Base-by-base conservation (phyloP, 2,329 filamentous ascomycete species). In the Trichoderma atrobrunneum region DNA sequence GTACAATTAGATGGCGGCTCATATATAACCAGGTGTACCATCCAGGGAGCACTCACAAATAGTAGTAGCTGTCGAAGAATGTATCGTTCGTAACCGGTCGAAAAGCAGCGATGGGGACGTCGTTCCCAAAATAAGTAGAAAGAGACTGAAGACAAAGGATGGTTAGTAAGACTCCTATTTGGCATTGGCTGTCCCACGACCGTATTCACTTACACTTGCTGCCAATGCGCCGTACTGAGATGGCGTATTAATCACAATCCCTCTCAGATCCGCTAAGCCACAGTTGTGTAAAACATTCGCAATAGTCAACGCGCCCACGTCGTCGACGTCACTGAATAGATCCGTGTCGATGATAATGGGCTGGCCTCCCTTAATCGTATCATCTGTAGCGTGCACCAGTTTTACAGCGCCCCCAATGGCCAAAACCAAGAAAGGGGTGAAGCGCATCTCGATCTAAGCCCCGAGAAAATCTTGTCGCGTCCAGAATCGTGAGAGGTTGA, bases 61-160 rank as follows among this genome's bases (percentile, higher is more conserved):
- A 69, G 36, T 12, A 60, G n/a, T 26, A 69, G n/a, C 36, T 69
- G n/a, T 69, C 65, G 30, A 69, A 69, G 36, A 69, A 69, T 2
- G 65, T 60, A 14, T 69, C 65, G 2, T 69, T 69, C 7, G 56
- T 69, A 32, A 61, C 21, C 26, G 56, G 65, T 8, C 65, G 65
- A 60, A 69, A 69, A n/a, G 65, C 65, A n/a, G 65, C 54, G 11
- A 69, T 61, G 4, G 65, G 65, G 8, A 69, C 43, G 16, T 69
- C 28, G 10, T 69, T 69, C 2, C 57, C 39, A 11, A 60, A 69
- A 26, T 69, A 69, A n/a, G 65, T 69, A 14, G 56, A 69, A 60
- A 69, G 34, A 3, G 65, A 26, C 65, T 68, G 48, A 24, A 54
- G n/a, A 14, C 21, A 14, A 24, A 30, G 26, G 16, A 21, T 51